Evolutionary conservation across 129 eudicot species (phyloP).

Genomic region (Escallonia herrerae): DNA sequence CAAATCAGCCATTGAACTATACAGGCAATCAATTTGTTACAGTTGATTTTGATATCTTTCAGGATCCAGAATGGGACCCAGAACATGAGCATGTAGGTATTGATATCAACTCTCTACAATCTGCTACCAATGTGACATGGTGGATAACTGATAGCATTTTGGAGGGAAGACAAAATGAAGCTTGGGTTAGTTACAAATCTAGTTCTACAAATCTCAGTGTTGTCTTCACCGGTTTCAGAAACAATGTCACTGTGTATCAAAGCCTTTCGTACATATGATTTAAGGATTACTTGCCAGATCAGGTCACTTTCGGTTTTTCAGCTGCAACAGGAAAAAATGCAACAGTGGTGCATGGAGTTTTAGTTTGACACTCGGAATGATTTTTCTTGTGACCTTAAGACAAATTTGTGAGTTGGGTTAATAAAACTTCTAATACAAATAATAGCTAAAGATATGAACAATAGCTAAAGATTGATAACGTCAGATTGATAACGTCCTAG

Average conservation of each 20-base stretch:
- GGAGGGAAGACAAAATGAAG: conserved; percentile 24
- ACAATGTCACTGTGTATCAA: conserved; percentile 2
- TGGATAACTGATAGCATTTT: conserved; percentile 10
- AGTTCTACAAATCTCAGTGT: conserved; percentile 26
- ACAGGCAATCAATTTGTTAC: conserved; percentile 26
- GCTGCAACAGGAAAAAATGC: conserved; percentile 33
- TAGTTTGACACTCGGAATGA: conserved; percentile 26
- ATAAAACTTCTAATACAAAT: too few species aligned
- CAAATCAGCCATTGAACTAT: conserved; percentile 12
- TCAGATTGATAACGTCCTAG: too few species aligned
- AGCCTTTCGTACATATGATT: conserved; percentile 23
- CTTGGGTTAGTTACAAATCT: conserved; percentile 34
- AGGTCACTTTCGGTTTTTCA: conserved; percentile 42
- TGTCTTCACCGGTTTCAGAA: conserved; percentile 17
- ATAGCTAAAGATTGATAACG: too few species aligned
- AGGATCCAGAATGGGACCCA: conserved; percentile 30
- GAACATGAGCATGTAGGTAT: conserved; percentile 30
- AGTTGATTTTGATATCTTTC: conserved; percentile 46
- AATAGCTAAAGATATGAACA: too few species aligned
- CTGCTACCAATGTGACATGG: conserved; percentile 28
- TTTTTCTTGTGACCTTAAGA: too few species aligned
- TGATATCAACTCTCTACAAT: conserved; percentile 30
- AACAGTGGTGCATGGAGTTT: conserved; percentile 34
- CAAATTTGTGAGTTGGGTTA: too few species aligned
- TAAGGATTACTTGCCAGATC: conserved; percentile 37